These are phyloP conservation scores for Papiliotrema flavescens DNA, from an alignment of 1,284 basidiomycete genomes.

Conservation along the genomic window DNA sequence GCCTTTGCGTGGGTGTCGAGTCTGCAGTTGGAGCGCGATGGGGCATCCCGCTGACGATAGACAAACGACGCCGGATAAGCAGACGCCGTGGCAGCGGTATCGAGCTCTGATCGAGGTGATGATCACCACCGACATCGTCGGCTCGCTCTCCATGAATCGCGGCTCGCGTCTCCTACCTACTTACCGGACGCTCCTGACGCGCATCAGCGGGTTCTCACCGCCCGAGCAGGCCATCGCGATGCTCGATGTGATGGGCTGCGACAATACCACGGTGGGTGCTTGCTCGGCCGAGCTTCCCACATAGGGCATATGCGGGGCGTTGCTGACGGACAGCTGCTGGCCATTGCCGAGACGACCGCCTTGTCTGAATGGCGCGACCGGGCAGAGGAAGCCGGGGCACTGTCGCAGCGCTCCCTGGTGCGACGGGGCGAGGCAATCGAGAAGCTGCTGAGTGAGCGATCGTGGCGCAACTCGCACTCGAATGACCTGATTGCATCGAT, in stretches of 20 bases:
- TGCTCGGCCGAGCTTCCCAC: too few species aligned
- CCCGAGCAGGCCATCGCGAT: constrained; percentile 54
- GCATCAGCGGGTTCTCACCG: background rate
- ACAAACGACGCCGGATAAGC: too few species aligned
- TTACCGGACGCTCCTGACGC: constrained; percentile 58
- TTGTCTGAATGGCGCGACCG: constrained; percentile 63
- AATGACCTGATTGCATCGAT: constrained; percentile 1
- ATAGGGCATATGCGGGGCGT: background rate
- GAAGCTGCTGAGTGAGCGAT: constrained; percentile 29
- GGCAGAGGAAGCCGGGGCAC: constrained; percentile 43
- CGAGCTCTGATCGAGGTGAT: constrained; percentile 62
- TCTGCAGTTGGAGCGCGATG: too few species aligned
- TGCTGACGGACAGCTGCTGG: constrained; percentile 59
- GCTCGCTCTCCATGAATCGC: constrained; percentile 62
- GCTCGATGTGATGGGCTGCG: constrained; percentile 79
- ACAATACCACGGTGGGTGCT: constrained; percentile 53
- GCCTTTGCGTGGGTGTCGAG: background rate
- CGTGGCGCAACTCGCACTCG: constrained; percentile 16
- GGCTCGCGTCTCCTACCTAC: constrained; percentile 58
- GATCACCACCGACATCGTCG: constrained; percentile 79
- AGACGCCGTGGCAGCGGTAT: constrained; percentile 16
- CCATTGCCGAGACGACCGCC: constrained; percentile 66
- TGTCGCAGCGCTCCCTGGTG: constrained; percentile 56
- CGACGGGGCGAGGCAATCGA: constrained; percentile 58
- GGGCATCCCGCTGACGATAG: too few species aligned